Conservation (phyloP, 176 grass and related monocot species). For the Hordeum vulgare region MorexV3_pseudomolecules_assembly NC_058524.1:623511452-623511951, state of each 20-base stretch:
- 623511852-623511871: constrained; percentile 77
- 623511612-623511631: constrained; percentile 80
- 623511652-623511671: constrained; percentile 42
- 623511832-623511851: constrained; percentile 47
- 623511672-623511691: not conserved
- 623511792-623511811: not conserved
- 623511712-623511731: not conserved
- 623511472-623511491: constrained; percentile 78
- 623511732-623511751: not conserved
- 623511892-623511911: constrained; percentile 62
- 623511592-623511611: constrained; percentile 70
- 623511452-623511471: constrained; percentile 59
- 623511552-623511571: not conserved
- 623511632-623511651: constrained; percentile 71
- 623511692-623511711: not conserved
- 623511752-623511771: not conserved
- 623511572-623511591: not conserved
- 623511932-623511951: not conserved
- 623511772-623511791: not conserved
- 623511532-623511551: not conserved
- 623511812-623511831: not conserved
- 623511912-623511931: not conserved
- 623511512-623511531: not conserved
- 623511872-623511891: constrained; percentile 80
- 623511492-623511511: constrained; percentile 91